Percentiles rank a stretch among this genome's conserved stretches.
These are phyloP conservation scores for Eimeria zaria DNA, from an alignment of 169 alveolate genomes.

Conservation along the genomic window DNA sequence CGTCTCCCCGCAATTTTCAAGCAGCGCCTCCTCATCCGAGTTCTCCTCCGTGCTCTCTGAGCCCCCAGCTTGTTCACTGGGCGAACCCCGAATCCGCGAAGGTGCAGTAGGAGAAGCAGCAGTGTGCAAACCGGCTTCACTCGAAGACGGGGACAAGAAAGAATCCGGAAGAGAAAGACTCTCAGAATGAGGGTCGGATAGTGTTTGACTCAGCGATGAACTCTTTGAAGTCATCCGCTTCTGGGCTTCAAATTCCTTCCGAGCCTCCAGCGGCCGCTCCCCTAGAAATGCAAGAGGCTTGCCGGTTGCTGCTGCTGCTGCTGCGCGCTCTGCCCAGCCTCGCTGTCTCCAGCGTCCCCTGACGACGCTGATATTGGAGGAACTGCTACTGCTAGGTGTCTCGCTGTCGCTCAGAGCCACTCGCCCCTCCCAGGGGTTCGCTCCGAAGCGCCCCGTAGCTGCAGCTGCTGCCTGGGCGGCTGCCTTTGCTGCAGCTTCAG, in stretches of 20 bases:
- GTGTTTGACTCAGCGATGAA: conserved; percentile 19
- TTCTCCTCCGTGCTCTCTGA: conserved; percentile 29
- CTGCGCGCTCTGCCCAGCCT: conserved; percentile 70
- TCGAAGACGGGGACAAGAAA: conserved; percentile 10
- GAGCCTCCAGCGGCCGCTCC: conserved; percentile 24
- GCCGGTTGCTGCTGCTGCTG: conserved; percentile 73
- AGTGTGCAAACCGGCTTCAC: conserved; percentile 21
- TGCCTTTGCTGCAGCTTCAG: conserved; percentile 73
- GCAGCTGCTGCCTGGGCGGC: conserved; percentile 67
- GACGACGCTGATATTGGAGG: neutral
- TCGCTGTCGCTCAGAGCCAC: conserved; percentile 64
- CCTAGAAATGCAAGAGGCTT: conserved; percentile 67
- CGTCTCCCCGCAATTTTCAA: neutral
- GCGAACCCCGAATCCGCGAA: neutral
- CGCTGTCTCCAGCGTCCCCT: conserved; percentile 54
- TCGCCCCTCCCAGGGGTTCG: conserved; percentile 51
- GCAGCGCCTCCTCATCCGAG: conserved; percentile 26
- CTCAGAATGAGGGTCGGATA: conserved; percentile 36
- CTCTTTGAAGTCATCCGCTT: conserved; percentile 22
- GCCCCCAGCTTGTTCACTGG: neutral
- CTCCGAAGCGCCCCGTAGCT: conserved; percentile 49
- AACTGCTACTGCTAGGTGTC: conserved; percentile 33
- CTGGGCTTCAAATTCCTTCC: conserved; percentile 53
- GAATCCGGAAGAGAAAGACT: conserved; percentile 38
- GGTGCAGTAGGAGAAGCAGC: neutral